Conservation (phyloP, 768 basidiomycete species). For the Tulasnella sp. region DNA sequence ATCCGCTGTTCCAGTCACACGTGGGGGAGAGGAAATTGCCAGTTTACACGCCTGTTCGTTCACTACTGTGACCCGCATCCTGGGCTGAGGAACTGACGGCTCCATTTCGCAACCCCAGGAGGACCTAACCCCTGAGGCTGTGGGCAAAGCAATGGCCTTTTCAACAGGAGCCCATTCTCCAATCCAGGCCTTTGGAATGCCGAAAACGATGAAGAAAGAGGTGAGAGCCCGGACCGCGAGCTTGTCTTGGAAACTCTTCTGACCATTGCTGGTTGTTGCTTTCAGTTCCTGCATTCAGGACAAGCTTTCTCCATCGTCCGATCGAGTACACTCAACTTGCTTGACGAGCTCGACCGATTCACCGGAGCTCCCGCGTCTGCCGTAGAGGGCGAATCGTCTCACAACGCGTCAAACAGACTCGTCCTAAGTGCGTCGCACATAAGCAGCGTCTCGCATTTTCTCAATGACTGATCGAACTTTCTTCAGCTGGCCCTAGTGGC, state of each 20-base stretch:
- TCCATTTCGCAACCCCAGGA: not conserved
- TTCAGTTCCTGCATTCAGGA: conserved; percentile 53
- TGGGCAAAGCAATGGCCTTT: conserved; percentile 21
- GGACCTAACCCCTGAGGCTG: conserved; percentile 14
- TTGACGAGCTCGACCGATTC: conserved; percentile 52
- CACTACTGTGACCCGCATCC: not conserved
- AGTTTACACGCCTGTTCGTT: conserved; percentile 14
- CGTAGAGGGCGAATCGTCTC: not conserved
- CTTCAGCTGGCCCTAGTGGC: conserved; percentile 65
- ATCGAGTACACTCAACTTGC: conserved; percentile 55
- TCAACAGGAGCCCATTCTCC: conserved; percentile 30
- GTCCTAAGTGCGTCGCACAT: conserved; percentile 56
- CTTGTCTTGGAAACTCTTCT: not conserved
- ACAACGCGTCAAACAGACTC: conserved; percentile 43
- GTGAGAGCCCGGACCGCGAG: conserved; percentile 44
- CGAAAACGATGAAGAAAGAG: conserved; percentile 65
- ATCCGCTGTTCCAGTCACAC: conserved; percentile 5
- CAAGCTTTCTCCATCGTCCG: conserved; percentile 67
- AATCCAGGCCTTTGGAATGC: conserved; percentile 65
- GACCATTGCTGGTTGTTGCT: not conserved
- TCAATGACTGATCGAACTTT: conserved; percentile 24
- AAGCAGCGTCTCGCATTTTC: conserved; percentile 13
- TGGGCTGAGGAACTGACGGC: not conserved
- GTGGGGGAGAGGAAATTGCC: not conserved
- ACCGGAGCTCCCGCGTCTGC: conserved; percentile 44